phyloP scores from a whole-genome alignment of 495 filamentous ascomycete species.

The Clohesyomyces aquaticus region DNA sequence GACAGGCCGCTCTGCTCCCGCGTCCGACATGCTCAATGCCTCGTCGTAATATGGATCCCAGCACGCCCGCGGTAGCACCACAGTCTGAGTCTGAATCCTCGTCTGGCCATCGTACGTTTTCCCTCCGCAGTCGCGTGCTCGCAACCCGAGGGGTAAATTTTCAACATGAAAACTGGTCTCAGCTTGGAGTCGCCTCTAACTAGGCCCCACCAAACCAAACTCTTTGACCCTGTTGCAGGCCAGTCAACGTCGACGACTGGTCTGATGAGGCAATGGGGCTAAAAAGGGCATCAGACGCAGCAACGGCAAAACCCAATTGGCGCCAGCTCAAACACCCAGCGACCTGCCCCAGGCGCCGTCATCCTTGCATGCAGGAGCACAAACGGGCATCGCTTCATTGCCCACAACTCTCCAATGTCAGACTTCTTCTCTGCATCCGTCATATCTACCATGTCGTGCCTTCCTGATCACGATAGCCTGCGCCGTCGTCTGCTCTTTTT shows the following conservation, averaged over 20 bases:
- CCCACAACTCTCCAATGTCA: background rate
- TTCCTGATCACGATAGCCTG: background rate
- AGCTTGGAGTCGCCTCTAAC: background rate
- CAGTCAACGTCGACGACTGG: constrained; percentile 8
- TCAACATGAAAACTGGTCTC: background rate
- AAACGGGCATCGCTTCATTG: constrained; percentile 1
- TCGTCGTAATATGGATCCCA: background rate
- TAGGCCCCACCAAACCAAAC: constrained; percentile 30
- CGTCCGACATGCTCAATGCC: too few relatives aligned
- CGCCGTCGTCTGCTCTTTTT: background rate
- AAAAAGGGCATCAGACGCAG: constrained; percentile 14
- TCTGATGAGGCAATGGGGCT: constrained; percentile 25
- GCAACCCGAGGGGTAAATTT: constrained; percentile 1
- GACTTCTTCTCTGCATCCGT: constrained; percentile 2
- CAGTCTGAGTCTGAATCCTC: background rate
- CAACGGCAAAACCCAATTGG: constrained; percentile 32
- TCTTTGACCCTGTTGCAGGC: background rate
- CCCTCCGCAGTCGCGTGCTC: constrained; percentile 14
- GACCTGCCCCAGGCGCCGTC: constrained; percentile 1
- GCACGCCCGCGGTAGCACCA: background rate
- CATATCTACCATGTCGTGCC: constrained; percentile 17
- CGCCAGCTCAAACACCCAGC: constrained; percentile 36
- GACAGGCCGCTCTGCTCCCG: background rate
- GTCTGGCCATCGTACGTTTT: background rate
- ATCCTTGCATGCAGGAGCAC: constrained; percentile 20